Base-by-base conservation (phyloP, 306 rosid species). In the Sophora flavescens region DNA sequence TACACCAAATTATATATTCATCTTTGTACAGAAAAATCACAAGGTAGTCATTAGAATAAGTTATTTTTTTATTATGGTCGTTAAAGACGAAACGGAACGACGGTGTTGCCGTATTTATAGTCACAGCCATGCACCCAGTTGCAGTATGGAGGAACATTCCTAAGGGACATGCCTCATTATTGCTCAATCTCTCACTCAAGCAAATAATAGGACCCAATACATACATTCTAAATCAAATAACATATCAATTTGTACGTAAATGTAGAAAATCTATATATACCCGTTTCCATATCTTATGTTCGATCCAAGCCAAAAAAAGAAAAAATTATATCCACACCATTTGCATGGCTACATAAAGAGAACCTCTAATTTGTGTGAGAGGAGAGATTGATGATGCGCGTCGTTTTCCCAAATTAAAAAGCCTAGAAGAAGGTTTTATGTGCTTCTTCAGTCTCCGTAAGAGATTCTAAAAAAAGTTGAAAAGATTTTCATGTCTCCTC, bases 81-180 rank as follows among this genome's bases (percentile, higher is more conserved):
- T 2, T 4, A 50, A 78, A 48, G 1, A 60, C 26, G 59, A 71
- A 78, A 78, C 63, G 3, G 52, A 32, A 32, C 15, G 75, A 26
- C 84, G 84, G 79, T 72, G 83, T 17, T 64, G 26, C 50, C 74
- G 51, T 44, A 56, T n/a, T n/a, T 67, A 30, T 58, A 72, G 57
- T 42, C 41, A 72, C 15, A 64, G 9, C 22, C 11, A 58, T 62
- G 60, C 54, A 64, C 16, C 22, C 36, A 28, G 9, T 45, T 73
- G 51, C 69, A 70, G 81, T 63, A 75, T 83, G 87, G 87, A 75
- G 75, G 84, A 83, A 78, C 86, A 83, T 83, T 83, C 83, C 70
- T 41, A 72, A 45, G 48, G 16, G 56, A 69, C 78, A 74, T 74
- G 59, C 78, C 64, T 74, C 86, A 45, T 78, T 52, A 74, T 78